phyloP scores from a whole-genome alignment of 2,329 filamentous ascomycete genomes.

The Sclerotinia glacialis region DNA sequence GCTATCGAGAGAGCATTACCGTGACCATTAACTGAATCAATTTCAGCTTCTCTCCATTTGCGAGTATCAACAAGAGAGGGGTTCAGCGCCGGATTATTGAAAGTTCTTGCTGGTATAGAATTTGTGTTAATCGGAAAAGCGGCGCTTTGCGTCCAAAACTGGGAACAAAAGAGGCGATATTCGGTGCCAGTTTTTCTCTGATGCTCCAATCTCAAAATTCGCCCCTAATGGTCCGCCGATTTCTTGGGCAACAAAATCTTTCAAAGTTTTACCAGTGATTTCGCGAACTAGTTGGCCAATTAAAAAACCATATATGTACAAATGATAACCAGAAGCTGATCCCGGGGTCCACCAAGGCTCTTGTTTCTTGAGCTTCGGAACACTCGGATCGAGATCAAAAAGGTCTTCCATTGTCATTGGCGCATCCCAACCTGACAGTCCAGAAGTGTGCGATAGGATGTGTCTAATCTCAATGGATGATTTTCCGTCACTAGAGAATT shows the following conservation, averaged over 20 bases:
- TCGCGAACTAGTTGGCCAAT: conserved; percentile 46
- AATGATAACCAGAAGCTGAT: conserved; percentile 45
- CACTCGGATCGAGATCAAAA: not conserved
- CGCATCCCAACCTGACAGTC: not conserved
- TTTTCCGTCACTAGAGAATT: not conserved
- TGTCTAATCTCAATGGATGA: not conserved
- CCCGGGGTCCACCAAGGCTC: conserved; percentile 47
- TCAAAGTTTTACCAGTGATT: conserved; percentile 43
- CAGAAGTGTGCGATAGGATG: conserved; percentile 2
- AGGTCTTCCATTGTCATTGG: not conserved
- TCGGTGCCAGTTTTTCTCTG: conserved; percentile 14
- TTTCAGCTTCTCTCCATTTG: conserved; percentile 41
- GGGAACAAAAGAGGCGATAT: conserved; percentile 19
- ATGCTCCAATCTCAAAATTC: conserved; percentile 22
- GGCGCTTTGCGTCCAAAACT: not conserved
- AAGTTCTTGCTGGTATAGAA: not conserved
- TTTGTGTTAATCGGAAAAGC: not conserved
- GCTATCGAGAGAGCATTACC: conserved; percentile 46
- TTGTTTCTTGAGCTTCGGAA: conserved; percentile 40
- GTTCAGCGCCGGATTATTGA: conserved; percentile 10
- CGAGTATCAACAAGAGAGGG: conserved; percentile 4
- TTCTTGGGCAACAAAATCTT: conserved; percentile 43
- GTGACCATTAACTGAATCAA: conserved; percentile 47
- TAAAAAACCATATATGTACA: conserved; percentile 43
- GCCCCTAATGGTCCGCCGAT: conserved; percentile 15